Evolutionary conservation across 129 eudicot genomes (phyloP).

Genomic region (Tagetes erecta): DNA sequence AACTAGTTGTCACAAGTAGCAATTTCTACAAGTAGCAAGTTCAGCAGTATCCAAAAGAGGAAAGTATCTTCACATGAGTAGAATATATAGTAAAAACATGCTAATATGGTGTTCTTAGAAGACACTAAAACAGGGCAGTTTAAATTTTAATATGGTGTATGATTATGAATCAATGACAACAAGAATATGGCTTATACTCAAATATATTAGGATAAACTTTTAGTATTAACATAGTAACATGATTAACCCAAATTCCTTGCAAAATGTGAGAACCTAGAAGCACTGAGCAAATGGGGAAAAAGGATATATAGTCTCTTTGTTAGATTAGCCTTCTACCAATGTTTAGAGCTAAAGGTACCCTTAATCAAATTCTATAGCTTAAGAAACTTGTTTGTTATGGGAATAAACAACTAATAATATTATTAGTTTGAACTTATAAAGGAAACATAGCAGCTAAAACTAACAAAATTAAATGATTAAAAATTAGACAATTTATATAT

Average conservation of each 20-base stretch:
- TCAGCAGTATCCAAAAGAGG: slow-evolving; percentile 13
- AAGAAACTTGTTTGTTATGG: background rate
- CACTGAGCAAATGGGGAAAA: background rate
- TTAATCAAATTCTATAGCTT: slow-evolving; percentile 11
- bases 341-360: slow-evolving; percentile 8
- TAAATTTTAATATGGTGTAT: slow-evolving; percentile 5
- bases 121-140: background rate
- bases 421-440: slow-evolving; percentile 1
- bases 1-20: slow-evolving; percentile 9
- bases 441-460: slow-evolving; percentile 17
- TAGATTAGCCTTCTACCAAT: slow-evolving; percentile 7
- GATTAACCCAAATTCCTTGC: slow-evolving; percentile 13
- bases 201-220: background rate
- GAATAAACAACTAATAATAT: background rate
- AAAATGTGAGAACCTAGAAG: slow-evolving; percentile 5
- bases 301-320: background rate
- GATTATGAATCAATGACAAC: background rate
- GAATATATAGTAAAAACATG: background rate
- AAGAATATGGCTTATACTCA: slow-evolving; percentile 7
- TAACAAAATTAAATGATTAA: background rate
- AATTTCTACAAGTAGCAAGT: slow-evolving; percentile 15
- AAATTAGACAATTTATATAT: background rate
- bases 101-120: slow-evolving; percentile 8
- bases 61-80: background rate
- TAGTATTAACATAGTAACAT: background rate